Evolutionary conservation across 2,329 filamentous ascomycete genomes (phyloP).

Genomic region (Aquanectria penicillioides): DNA sequence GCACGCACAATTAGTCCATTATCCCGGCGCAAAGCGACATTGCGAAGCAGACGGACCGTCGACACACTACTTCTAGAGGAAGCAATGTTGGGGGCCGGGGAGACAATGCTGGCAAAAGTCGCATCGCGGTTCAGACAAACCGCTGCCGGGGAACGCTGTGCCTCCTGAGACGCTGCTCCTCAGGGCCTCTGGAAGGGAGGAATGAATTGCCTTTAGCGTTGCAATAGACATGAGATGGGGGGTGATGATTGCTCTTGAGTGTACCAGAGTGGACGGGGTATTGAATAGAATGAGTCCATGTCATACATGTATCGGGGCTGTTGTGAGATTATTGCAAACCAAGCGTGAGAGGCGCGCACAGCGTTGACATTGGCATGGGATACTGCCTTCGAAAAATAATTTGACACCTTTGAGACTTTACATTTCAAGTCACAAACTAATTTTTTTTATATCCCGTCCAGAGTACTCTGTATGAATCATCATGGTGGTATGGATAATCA

Average conservation of each 20-base stretch:
- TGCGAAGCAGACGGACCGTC: background rate
- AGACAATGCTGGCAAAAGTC: slow-evolving; percentile 10
- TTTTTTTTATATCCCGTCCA: no score
- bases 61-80: slow-evolving; percentile 3
- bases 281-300: slow-evolving; percentile 27
- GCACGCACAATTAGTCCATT: background rate
- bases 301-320: slow-evolving; percentile 5
- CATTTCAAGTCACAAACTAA: no score
- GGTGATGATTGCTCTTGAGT: slow-evolving; percentile 19
- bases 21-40: slow-evolving; percentile 10
- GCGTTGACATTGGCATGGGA: background rate
- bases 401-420: no score
- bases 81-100: background rate
- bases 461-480: no score
- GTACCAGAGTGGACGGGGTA: slow-evolving; percentile 5
- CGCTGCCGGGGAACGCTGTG: background rate
- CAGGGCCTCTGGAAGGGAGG: background rate
- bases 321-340: background rate
- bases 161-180: background rate
- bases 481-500: no score
- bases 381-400: background rate
- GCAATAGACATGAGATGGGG: slow-evolving; percentile 20
- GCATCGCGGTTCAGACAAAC: slow-evolving; percentile 3
- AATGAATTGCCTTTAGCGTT: slow-evolving; percentile 20
- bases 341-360: background rate